Evolutionary conservation across 2,329 filamentous ascomycete species (phyloP).

Genomic region (Apiospora pterosperma): DNA sequence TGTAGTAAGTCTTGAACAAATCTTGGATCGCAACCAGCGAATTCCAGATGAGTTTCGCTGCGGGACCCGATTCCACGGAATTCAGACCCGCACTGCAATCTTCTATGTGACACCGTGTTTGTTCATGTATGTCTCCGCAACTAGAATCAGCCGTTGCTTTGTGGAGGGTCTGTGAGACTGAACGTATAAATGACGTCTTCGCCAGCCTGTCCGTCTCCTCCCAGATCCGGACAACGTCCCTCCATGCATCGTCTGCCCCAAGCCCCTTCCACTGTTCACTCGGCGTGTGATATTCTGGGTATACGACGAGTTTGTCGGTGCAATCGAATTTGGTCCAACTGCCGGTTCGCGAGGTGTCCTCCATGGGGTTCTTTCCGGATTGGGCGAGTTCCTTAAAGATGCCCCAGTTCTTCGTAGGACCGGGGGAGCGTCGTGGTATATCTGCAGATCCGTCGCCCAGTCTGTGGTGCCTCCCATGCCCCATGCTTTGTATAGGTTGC

Average conservation of each 20-base stretch:
- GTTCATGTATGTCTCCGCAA: no score
- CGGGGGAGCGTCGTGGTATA: conserved; percentile 17
- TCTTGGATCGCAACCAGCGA: conserved; percentile 13
- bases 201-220: conserved; percentile 11
- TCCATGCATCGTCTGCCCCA: conserved; percentile 22
- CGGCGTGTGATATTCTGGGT: neutral
- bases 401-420: conserved; percentile 11
- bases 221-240: conserved; percentile 21
- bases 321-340: conserved; percentile 11
- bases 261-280: conserved; percentile 22
- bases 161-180: no score
- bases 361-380: conserved; percentile 4
- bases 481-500: conserved; percentile 8
- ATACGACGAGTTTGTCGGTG: neutral
- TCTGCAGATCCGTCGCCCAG: conserved; percentile 24
- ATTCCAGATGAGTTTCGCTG: conserved; percentile 16
- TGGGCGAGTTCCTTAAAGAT: conserved; percentile 10
- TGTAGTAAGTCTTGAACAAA: conserved; percentile 13
- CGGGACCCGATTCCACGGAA: conserved; percentile 11
- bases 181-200: no score
- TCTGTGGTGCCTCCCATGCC: conserved; percentile 19
- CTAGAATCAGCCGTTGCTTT: neutral
- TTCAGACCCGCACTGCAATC: conserved; percentile 1
- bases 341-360: conserved; percentile 10
- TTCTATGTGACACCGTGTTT: no score